phyloP scores from a whole-genome alignment of 768 basidiomycete species.

The Leccinellum rugosiceps region DNA sequence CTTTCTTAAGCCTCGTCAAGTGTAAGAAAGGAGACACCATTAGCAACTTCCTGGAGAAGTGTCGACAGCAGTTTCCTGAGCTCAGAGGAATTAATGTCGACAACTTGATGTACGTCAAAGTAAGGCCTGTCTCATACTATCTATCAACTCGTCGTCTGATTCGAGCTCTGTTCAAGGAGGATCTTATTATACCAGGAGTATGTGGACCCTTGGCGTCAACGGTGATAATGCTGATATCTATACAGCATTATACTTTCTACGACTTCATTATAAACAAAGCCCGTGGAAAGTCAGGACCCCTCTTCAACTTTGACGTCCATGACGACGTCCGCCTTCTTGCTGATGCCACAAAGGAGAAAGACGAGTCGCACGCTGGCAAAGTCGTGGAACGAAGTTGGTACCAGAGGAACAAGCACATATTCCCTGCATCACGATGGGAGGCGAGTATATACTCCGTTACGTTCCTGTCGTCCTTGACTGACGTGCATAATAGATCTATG shows the following conservation, averaged over 20 bases:
- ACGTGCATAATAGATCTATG: slow-evolving; percentile 61
- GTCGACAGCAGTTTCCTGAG: slow-evolving; percentile 89
- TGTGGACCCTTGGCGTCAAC: slow-evolving; percentile 22
- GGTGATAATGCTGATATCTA: not conserved
- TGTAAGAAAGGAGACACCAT: slow-evolving; percentile 97
- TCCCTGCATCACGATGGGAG: slow-evolving; percentile 97
- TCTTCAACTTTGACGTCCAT: slow-evolving; percentile 99
- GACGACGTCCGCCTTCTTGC: slow-evolving; percentile 94
- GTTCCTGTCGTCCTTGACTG: not conserved
- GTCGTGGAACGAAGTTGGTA: slow-evolving; percentile 97
- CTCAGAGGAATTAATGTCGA: slow-evolving; percentile 87
- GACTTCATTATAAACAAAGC: slow-evolving; percentile 99
- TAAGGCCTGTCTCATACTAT: slow-evolving; percentile 28
- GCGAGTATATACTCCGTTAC: slow-evolving; percentile 32
- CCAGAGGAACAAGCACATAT: slow-evolving; percentile 95
- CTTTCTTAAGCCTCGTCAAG: slow-evolving; percentile 38
- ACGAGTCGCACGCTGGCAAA: slow-evolving; percentile 98
- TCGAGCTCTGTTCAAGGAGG: slow-evolving; percentile 60
- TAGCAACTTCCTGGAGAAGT: slow-evolving; percentile 85
- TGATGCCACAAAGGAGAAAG: slow-evolving; percentile 95
- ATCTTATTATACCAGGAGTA: slow-evolving; percentile 95
- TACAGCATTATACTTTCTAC: slow-evolving; percentile 96
- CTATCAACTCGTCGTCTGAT: slow-evolving; percentile 3
- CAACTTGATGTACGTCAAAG: slow-evolving; percentile 99
- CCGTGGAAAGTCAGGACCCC: slow-evolving; percentile 93